Evolutionary conservation across 345 rosid species (phyloP).

Genomic region (Citrus sp.): DNA sequence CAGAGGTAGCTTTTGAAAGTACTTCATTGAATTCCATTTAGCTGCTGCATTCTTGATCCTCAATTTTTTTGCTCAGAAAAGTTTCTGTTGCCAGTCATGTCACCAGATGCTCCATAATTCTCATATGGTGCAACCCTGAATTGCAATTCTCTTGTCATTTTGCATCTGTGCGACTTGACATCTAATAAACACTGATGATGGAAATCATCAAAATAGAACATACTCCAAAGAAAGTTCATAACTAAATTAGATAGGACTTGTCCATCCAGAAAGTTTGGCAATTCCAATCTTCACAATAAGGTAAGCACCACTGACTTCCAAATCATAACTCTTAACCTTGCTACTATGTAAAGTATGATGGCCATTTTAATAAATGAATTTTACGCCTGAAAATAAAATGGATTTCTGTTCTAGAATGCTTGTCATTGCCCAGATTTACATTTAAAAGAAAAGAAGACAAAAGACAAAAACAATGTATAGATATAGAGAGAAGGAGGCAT

Average conservation of each 20-base stretch:
- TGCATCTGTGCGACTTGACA: conserved; percentile 1
- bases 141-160: conserved; percentile 1
- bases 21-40: background rate
- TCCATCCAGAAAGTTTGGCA: background rate
- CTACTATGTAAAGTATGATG: background rate
- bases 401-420: background rate
- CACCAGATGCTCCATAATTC: background rate
- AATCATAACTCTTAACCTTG: background rate
- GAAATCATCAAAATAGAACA: background rate
- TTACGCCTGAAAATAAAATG: background rate
- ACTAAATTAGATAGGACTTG: background rate
- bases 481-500: background rate
- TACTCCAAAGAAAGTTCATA: background rate
- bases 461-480: background rate
- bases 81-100: background rate
- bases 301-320: background rate
- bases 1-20: background rate
- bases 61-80: background rate
- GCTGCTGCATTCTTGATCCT: background rate
- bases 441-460: background rate
- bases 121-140: background rate
- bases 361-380: background rate
- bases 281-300: background rate
- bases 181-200: background rate
- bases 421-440: conserved; percentile 3